Evolutionary conservation across 139 green algal genomes (phyloP).

Genomic region (Micractinium conductrix): DNA sequence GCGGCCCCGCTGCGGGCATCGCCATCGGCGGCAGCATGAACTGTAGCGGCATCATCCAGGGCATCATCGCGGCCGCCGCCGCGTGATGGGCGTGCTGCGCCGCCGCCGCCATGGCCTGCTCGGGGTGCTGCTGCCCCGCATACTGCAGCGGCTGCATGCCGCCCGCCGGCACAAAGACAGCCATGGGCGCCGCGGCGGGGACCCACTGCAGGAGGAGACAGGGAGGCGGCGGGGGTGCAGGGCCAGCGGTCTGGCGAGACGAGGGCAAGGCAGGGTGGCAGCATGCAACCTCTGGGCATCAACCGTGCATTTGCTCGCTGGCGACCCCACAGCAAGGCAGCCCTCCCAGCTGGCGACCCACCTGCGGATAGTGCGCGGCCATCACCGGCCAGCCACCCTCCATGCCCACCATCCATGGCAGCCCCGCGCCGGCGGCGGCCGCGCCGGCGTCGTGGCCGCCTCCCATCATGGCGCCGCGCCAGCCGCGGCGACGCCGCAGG

Average conservation of each 20-base stretch:
- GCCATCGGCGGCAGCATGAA: conserved; percentile 19
- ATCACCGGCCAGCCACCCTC: conserved; percentile 3
- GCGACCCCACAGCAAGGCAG: no score
- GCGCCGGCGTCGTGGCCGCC: not conserved
- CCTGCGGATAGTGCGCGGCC: not conserved
- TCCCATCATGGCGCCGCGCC: no score
- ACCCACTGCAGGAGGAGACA: conserved; percentile 55
- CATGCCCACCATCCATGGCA: not conserved
- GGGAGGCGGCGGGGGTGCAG: not conserved
- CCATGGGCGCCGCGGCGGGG: conserved; percentile 63
- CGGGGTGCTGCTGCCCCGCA: conserved; percentile 61
- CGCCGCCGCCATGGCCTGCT: not conserved
- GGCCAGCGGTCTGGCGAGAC: not conserved
- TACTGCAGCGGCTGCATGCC: conserved; percentile 62
- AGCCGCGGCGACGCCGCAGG: conserved; percentile 2
- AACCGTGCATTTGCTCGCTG: no score
- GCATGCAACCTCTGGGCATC: no score
- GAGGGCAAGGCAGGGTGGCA: no score
- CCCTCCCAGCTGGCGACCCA: no score
- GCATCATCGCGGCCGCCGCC: conserved; percentile 7
- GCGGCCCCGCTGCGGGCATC: conserved; percentile 43
- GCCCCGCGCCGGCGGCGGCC: not conserved
- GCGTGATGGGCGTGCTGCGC: conserved; percentile 3
- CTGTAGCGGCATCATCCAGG: not conserved
- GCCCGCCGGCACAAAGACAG: conserved; percentile 53